A percentile compares a stretch with the other conserved stretches of the same genome.
phyloP scores from a whole-genome alignment of 108 stramenopile genomes.

The Mediolabrus comicus region DNA sequence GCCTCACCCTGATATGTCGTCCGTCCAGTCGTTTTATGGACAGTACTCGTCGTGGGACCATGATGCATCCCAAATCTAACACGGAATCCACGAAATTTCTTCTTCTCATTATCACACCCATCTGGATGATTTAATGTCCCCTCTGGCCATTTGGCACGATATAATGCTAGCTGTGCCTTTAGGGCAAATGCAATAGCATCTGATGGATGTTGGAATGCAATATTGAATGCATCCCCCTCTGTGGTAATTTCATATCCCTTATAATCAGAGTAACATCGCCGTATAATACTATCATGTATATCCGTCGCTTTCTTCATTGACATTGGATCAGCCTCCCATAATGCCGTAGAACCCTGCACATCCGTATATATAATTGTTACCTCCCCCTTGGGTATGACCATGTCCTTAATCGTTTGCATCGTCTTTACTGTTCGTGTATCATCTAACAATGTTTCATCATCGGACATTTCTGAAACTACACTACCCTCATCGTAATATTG shows the following conservation, averaged over 20 bases:
- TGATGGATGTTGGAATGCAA: conserved; percentile 52
- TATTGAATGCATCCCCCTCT: conserved; percentile 48
- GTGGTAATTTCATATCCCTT: conserved; percentile 50
- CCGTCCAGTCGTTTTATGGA: conserved; percentile 41
- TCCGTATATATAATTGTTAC: conserved; percentile 54
- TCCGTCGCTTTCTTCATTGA: conserved; percentile 51
- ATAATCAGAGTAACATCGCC: conserved; percentile 38
- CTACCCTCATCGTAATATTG: background rate
- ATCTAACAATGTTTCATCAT: conserved; percentile 3
- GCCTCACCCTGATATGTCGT: conserved; percentile 43
- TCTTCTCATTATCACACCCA: conserved; percentile 31
- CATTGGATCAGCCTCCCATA: conserved; percentile 48
- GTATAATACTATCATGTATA: conserved; percentile 47
- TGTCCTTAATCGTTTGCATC: conserved; percentile 29
- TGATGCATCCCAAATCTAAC: conserved; percentile 54
- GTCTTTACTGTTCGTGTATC: conserved; percentile 22
- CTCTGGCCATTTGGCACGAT: conserved; percentile 44
- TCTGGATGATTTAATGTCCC: conserved; percentile 32
- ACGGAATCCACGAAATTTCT: conserved; percentile 44
- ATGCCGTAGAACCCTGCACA: conserved; percentile 50
- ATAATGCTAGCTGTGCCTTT: conserved; percentile 30
- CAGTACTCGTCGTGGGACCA: conserved; percentile 23
- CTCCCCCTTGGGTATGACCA: conserved; percentile 26
- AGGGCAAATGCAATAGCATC: conserved; percentile 48
- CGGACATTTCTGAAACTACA: conserved; percentile 3